Evolutionary conservation across 257 asterid genomes (phyloP).

Genomic region (Nicotiana attenuata): DNA sequence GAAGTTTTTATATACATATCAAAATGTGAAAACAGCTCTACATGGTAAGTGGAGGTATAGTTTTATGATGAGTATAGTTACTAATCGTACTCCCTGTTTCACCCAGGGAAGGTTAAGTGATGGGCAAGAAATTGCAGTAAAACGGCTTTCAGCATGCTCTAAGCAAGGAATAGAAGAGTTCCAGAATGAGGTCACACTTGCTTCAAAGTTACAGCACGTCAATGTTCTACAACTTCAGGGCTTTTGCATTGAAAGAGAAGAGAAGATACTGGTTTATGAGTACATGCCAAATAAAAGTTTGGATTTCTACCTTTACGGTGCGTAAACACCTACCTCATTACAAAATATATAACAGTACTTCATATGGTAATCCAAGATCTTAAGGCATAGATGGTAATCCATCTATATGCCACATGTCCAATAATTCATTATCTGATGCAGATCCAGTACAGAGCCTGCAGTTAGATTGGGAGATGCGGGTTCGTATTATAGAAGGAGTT

Average conservation of each 20-base stretch:
- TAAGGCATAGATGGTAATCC: no score
- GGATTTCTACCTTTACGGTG: constrained; percentile 28
- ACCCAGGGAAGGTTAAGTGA: constrained; percentile 25
- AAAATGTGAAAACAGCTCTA: background rate
- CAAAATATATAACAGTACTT: background rate
- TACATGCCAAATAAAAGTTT: constrained; percentile 32
- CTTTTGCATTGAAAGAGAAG: constrained; percentile 21
- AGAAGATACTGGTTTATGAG: constrained; percentile 33
- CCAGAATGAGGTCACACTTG: constrained; percentile 29
- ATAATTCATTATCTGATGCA: constrained; percentile 9
- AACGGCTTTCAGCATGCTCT: constrained; percentile 31
- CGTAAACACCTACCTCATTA: background rate
- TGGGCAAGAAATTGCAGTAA: constrained; percentile 32
- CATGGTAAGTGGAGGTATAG: background rate
- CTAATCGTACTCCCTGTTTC: background rate
- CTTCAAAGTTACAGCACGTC: constrained; percentile 35
- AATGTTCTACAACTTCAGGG: constrained; percentile 28
- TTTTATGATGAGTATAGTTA: background rate
- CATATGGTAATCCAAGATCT: background rate
- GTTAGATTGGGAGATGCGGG: constrained; percentile 29
- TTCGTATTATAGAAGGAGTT: constrained; percentile 33
- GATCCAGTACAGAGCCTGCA: constrained; percentile 19
- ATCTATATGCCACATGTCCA: background rate
- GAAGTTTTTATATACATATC: background rate
- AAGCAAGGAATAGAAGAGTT: constrained; percentile 36